Evolutionary conservation across 768 basidiomycete species (phyloP).

Genomic region (Cystobasidium onofrii): DNA sequence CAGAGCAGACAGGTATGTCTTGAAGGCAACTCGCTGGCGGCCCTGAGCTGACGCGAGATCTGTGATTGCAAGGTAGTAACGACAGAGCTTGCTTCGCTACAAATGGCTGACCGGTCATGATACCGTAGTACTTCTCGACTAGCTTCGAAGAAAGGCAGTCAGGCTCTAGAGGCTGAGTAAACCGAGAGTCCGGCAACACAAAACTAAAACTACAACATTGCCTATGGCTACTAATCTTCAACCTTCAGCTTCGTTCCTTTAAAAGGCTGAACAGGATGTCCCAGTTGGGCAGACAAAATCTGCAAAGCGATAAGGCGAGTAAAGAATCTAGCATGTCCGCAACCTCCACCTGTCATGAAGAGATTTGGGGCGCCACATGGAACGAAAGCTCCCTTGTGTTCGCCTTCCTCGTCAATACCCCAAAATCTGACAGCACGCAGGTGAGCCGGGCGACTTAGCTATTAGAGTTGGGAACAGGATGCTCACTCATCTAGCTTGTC

Average conservation of each 20-base stretch:
- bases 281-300: neutral
- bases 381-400: neutral
- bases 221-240: no score
- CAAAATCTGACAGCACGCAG: neutral
- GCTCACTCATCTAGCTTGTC: slow-evolving; percentile 2
- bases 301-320: slow-evolving; percentile 1
- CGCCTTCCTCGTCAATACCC: neutral
- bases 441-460: neutral
- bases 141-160: no score
- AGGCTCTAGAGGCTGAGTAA: no score
- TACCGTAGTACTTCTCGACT: no score
- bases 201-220: no score
- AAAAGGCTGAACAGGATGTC: neutral
- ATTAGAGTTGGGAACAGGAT: neutral
- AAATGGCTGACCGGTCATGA: no score
- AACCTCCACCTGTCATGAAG: slow-evolving; percentile 3
- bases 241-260: neutral
- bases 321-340: slow-evolving; percentile 4
- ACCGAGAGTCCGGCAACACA: no score
- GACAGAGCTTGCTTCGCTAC: no score
- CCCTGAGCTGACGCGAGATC: no score
- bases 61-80: no score
- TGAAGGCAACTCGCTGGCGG: no score
- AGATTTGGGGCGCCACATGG: neutral
- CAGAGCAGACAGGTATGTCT: no score